These are phyloP conservation scores for Oropetium thomaeum DNA, from an alignment of 176 grass and related monocot species.

Conservation along the genomic window DNA sequence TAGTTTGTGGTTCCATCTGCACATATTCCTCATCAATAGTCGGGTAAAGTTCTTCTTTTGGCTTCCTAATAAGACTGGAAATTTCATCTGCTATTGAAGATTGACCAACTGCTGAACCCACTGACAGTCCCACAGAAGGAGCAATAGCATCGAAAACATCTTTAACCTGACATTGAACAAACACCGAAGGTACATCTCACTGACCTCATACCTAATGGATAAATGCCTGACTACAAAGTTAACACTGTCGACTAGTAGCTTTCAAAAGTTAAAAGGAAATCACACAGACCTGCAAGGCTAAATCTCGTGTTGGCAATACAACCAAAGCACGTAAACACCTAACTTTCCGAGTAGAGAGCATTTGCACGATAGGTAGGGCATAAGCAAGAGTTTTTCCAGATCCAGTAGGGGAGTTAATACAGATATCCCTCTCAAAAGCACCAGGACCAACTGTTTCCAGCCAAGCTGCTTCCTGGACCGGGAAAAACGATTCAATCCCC, in stretches of 20 bases:
- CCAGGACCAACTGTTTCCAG: constrained; percentile 78
- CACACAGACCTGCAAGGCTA: constrained; percentile 75
- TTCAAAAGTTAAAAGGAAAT: constrained; percentile 13
- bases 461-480: constrained; percentile 79
- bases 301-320: constrained; percentile 83
- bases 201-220: constrained; percentile 3
- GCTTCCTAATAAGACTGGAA: constrained; percentile 54
- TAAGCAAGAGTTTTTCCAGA: constrained; percentile 93
- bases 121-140: constrained; percentile 65
- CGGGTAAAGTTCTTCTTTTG: constrained; percentile 57
- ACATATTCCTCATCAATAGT: constrained; percentile 63
- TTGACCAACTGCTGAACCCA: constrained; percentile 85
- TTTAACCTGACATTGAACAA: constrained; percentile 69
- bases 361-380: constrained; percentile 87
- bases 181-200: neutral
- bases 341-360: constrained; percentile 48
- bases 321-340: constrained; percentile 79
- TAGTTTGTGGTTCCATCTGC: constrained; percentile 71
- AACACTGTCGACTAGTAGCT: neutral
- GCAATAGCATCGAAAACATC: constrained; percentile 90
- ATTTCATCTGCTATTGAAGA: constrained; percentile 90
- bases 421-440: constrained; percentile 90
- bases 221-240: neutral
- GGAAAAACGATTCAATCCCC: constrained; percentile 70
- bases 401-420: constrained; percentile 94